Conservation (phyloP, 306 rosid species). For the Dryas octopetala region DNA sequence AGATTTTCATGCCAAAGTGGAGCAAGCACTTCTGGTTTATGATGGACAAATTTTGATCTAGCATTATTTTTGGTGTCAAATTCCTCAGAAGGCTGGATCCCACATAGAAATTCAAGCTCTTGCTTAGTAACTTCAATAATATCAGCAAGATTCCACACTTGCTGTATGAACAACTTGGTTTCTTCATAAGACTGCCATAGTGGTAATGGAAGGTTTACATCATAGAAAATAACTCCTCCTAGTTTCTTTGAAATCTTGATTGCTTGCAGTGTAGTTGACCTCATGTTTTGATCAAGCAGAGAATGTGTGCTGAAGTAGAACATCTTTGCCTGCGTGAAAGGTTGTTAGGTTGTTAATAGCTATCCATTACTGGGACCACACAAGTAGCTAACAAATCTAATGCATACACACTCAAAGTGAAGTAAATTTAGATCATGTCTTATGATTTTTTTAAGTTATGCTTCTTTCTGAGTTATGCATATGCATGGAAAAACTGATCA, state of each 20-base stretch:
- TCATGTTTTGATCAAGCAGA: slow-evolving; percentile 83
- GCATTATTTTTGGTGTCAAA: slow-evolving; percentile 80
- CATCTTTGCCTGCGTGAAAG: slow-evolving; percentile 81
- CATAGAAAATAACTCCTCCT: slow-evolving; percentile 81
- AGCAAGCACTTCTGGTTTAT: slow-evolving; percentile 56
- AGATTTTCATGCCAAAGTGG: slow-evolving; percentile 88
- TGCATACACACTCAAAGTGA: not conserved
- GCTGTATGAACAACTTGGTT: slow-evolving; percentile 58
- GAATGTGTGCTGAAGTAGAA: slow-evolving; percentile 88
- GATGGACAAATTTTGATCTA: slow-evolving; percentile 76
- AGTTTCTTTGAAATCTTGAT: slow-evolving; percentile 67
- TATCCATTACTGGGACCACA: slow-evolving; percentile 1
- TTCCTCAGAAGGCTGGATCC: slow-evolving; percentile 77
- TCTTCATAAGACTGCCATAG: slow-evolving; percentile 87
- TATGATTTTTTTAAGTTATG: not conserved
- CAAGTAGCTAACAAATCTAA: not conserved
- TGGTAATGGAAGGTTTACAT: slow-evolving; percentile 87
- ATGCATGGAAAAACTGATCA: not conserved
- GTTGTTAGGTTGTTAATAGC: slow-evolving; percentile 26
- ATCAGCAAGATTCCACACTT: slow-evolving; percentile 87
- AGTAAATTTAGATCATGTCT: not conserved
- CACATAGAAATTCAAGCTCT: slow-evolving; percentile 89
- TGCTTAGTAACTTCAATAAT: slow-evolving; percentile 93
- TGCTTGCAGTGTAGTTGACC: slow-evolving; percentile 79
- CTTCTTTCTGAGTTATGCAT: not conserved